Conservation (phyloP, 352 stramenopile species). For the Phytopythium boreale region DNA sequence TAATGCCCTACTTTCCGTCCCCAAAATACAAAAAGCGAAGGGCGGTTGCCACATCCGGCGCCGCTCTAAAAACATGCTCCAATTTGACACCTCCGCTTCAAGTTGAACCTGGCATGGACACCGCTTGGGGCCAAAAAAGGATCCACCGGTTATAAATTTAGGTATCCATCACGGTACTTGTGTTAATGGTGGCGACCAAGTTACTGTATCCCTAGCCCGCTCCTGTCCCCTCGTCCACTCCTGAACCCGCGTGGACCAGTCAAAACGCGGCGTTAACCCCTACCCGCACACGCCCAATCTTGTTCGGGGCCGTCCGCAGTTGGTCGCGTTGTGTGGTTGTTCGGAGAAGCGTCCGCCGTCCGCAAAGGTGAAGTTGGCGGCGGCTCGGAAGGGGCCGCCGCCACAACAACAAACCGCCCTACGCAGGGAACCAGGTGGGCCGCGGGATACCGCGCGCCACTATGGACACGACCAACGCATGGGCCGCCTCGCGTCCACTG, state of each 20-base stretch:
- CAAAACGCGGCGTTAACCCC: background rate
- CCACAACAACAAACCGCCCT: constrained; percentile 1
- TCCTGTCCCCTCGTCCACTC: background rate
- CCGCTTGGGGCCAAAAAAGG: too few species aligned
- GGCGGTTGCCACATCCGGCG: background rate
- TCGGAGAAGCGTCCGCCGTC: background rate
- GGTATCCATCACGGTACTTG: too few species aligned
- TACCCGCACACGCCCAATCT: constrained; percentile 4
- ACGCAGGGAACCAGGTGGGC: constrained; percentile 4
- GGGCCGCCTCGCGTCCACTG: constrained; percentile 10
- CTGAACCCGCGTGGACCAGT: background rate
- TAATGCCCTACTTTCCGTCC: background rate
- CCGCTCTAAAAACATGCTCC: background rate
- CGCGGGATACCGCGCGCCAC: background rate
- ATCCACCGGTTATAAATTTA: too few species aligned
- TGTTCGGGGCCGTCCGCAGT: background rate
- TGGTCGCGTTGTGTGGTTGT: constrained; percentile 5
- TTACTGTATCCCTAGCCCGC: background rate
- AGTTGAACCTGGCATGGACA: background rate
- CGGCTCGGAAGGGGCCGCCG: background rate
- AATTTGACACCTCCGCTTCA: background rate
- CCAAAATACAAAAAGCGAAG: background rate
- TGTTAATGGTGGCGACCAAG: too few species aligned
- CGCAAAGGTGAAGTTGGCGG: background rate
- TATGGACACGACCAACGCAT: constrained; percentile 9